Base-by-base conservation (phyloP, 1,284 basidiomycete species). In the Xerocomus amazonicus region DNA sequence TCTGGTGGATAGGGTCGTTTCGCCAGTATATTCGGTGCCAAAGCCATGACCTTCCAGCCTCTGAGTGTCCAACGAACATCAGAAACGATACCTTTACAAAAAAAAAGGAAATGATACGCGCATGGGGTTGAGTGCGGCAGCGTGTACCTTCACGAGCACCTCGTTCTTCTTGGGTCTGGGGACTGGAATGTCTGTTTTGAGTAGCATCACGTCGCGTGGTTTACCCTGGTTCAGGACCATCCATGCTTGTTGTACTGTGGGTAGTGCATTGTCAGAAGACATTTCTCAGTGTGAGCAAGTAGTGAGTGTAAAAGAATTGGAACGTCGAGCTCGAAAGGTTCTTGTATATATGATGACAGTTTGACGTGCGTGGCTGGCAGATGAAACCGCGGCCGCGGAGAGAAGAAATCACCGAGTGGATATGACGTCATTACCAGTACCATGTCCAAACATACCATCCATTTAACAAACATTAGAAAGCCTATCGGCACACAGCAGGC, bases 81-180 rank as follows among this genome's bases (percentile, higher is more conserved):
- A 27, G 17, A 27, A 7, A 9, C 9, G 23, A 3, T n/a, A 42
- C 1, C 19, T 23, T 23, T 4, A 23, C 19, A 23, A 4, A 27
- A 5, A 8, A 6, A 29, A 34, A n/a, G 14, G 3, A 17, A 9
- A 19, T 17, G 53, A 29, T 6, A 67, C 76, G 57, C 68, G 86
- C 78, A 82, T 72, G 0, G 85, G 86, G 59, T 90, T 90, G 36
- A 88, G 69, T 2, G 83, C 83, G 0, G 75, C 83, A 3, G 84
- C 81, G 37, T 77, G 72, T 7, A 87, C 72, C 57, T 79, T 78
- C 50, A 88, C 73, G 9, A 86, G 73, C 6, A 85, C 75, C 67
- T 60, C 28, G 58, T 56, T 53, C 5, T 4, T 8, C 38, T 46
- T 56, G 0, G 60, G 28, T 34, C 73, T 66, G 2, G 79, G 72